Conservation (phyloP, 257 asterid genomes). For the Ajuga chamaepitys region DNA sequence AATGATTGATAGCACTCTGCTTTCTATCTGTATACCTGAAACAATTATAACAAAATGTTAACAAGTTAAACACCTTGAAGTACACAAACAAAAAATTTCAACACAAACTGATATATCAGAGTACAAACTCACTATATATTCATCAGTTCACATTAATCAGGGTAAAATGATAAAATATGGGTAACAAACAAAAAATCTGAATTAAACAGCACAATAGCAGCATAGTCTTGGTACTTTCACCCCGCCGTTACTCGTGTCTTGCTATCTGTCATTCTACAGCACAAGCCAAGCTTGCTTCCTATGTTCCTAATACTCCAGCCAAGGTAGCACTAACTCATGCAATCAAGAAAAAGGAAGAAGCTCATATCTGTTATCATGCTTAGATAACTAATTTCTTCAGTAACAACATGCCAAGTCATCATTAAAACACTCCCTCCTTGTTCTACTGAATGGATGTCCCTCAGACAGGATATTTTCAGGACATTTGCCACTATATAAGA, state of each 20-base stretch:
- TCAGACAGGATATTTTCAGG: not conserved
- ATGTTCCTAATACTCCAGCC: not conserved
- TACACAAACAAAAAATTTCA: conserved; percentile 5
- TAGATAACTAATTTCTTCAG: not conserved
- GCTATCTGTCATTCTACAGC: not conserved
- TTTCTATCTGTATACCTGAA: conserved; percentile 91
- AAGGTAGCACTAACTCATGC: not conserved
- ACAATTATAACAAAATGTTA: conserved; percentile 11
- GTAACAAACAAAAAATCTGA: not conserved
- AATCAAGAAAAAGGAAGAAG: conserved; percentile 2
- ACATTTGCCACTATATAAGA: not conserved
- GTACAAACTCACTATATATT: not conserved
- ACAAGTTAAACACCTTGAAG: conserved; percentile 7
- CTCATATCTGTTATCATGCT: not conserved
- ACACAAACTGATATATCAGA: not conserved
- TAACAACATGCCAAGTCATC: not conserved
- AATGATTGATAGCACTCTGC: conserved; percentile 77
- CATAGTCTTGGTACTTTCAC: not conserved
- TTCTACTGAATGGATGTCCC: not conserved
- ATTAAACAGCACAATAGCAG: not conserved
- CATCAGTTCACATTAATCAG: not conserved
- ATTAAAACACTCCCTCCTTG: not conserved
- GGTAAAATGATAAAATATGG: not conserved
- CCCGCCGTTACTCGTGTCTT: not conserved
- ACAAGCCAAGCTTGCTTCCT: not conserved